Conservation (phyloP, 768 basidiomycete species). For the Coprinellus aureogranulatus region DNA sequence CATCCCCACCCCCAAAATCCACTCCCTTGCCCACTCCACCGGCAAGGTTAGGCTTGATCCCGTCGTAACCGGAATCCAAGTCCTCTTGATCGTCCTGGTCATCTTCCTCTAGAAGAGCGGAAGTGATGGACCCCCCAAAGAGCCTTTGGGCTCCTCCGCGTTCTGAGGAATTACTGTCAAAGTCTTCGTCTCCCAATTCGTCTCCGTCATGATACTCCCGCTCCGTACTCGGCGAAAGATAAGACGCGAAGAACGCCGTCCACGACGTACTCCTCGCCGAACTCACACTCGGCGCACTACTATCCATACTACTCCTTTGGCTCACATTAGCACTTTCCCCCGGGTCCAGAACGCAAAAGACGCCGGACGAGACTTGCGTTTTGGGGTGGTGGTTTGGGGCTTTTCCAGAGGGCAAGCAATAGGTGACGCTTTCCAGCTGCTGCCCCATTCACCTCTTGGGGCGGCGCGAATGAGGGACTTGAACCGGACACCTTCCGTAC, state of each 20-base stretch:
- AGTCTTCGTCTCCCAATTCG: conserved; percentile 39
- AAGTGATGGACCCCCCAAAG: not conserved
- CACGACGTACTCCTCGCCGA: conserved; percentile 15
- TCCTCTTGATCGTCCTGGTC: conserved; percentile 26
- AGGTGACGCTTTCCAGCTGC: conserved; percentile 56
- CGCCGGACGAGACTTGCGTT: not conserved
- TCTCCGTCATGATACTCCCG: conserved; percentile 62
- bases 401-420: conserved; percentile 64
- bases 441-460: conserved; percentile 67
- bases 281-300: not conserved
- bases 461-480: conserved; percentile 59
- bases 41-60: conserved; percentile 42
- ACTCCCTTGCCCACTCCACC: conserved; percentile 55
- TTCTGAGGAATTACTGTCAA: conserved; percentile 16
- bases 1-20: conserved; percentile 52
- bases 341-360: not conserved
- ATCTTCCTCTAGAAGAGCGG: conserved; percentile 14
- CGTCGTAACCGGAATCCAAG: conserved; percentile 40
- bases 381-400: conserved; percentile 10
- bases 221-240: conserved; percentile 28
- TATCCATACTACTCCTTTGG: not conserved
- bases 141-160: not conserved
- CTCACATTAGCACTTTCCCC: not conserved
- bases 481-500: conserved; percentile 51
- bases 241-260: conserved; percentile 42